Evolutionary conservation across 2,329 filamentous ascomycete species (phyloP), one percentile per base, ranked within the genome.

Genomic region (Pyricularia sp.): DNA sequence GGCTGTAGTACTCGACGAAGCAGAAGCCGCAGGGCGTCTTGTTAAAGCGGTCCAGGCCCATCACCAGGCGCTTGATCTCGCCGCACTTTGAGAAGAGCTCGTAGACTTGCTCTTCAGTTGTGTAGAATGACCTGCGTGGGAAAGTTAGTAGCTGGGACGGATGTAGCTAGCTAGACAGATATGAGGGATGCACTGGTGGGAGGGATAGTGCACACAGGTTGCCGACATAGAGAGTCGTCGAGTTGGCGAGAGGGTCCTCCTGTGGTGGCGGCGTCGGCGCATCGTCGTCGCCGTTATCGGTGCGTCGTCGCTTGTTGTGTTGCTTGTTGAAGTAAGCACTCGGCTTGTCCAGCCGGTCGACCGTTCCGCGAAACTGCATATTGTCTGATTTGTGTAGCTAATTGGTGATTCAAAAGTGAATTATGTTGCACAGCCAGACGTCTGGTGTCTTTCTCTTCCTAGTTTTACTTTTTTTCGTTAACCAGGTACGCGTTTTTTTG

Each of bases 1-100:
- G 95, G 33, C 90, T 97, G 83, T 97, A 98, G 82, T 99, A 99
- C 81, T 99, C 95, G 76, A 99, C 95, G 77, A 99, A 99, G 84
- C 95, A 99, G 85, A 99, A 99, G 59, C 95, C 95, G 80, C 95
- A 99, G 1, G 95, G 95, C 0, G 95, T 99, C 83, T 99, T 99
- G 80, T 91, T 92, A 84, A 95, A 97, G 69, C 95, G 91, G 78
- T 99, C 95, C 68, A 99, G 88, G 66, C 95, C 95, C 95, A 99
- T 99, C 72, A 99, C 88, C 65, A 99, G 88, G 31, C 95, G 92
- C 82, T 99, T 99, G 81, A 99, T 97, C 83, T 98, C 95, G 75
- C 95, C 95, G 80, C 93, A 94, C 85, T 97, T 97, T 70, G 91
- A 89, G 79, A 97, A 97, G 65, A 97, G 88, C 80, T 98, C 94